Evolutionary conservation across 1,284 basidiomycete genomes (phyloP).

Genomic region (Dichomitus squalens): DNA sequence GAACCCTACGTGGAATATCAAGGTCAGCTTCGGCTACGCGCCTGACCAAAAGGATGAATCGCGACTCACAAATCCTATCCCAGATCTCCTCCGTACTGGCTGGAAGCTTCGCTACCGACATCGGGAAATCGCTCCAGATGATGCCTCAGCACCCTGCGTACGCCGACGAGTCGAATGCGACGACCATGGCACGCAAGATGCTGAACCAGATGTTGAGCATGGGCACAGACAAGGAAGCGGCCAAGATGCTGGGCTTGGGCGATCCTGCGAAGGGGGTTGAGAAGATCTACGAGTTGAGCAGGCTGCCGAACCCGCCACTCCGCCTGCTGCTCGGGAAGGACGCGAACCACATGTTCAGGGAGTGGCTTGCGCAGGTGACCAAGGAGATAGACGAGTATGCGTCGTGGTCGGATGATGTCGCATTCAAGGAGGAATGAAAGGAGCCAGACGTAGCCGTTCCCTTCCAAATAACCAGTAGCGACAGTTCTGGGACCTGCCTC

Average conservation of each 20-base stretch:
- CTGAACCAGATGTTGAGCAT: neutral
- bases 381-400: conserved; percentile 24
- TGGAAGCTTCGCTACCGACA: conserved; percentile 17
- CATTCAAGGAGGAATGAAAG: neutral
- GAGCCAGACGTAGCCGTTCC: too few species aligned
- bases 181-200: neutral
- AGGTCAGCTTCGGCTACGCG: conserved; percentile 18
- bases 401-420: conserved; percentile 31
- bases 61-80: neutral
- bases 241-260: neutral
- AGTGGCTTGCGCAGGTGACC: conserved; percentile 21
- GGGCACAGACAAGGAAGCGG: neutral
- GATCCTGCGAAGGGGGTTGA: conserved; percentile 4
- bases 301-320: conserved; percentile 25
- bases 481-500: too few species aligned
- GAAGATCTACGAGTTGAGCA: conserved; percentile 5
- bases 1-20: conserved; percentile 35
- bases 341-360: conserved; percentile 6
- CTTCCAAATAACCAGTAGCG: too few species aligned
- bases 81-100: conserved; percentile 19
- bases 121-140: neutral
- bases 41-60: too few species aligned
- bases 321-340: conserved; percentile 30
- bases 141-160: conserved; percentile 19
- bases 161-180: neutral